A percentile compares a stretch with the other conserved stretches of the same genome.
These are phyloP conservation scores for Penicillium longicatenatum DNA, from an alignment of 495 filamentous ascomycete genomes.

Conservation along the genomic window DNA sequence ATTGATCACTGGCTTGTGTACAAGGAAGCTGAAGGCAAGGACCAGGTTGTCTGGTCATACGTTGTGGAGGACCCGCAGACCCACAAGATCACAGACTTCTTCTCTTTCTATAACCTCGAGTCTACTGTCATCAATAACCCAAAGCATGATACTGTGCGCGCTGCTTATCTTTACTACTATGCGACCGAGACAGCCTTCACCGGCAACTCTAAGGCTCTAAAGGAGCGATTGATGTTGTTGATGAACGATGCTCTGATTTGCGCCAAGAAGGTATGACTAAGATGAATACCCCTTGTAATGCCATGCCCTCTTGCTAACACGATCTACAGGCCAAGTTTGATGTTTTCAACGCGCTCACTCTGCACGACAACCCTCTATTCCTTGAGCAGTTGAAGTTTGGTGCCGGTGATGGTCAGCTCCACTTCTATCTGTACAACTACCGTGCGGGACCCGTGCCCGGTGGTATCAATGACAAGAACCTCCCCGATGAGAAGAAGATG, in stretches of 20 bases:
- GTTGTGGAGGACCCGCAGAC: slow-evolving; percentile 78
- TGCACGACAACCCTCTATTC: slow-evolving; percentile 92
- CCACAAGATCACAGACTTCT: slow-evolving; percentile 90
- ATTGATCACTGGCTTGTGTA: slow-evolving; percentile 86
- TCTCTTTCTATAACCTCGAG: slow-evolving; percentile 95
- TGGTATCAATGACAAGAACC: slow-evolving; percentile 77
- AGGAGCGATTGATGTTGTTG: slow-evolving; percentile 70
- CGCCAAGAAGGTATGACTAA: slow-evolving; percentile 65
- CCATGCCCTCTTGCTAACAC: neutral
- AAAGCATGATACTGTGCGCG: slow-evolving; percentile 75
- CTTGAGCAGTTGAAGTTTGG: slow-evolving; percentile 91
- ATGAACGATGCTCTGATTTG: slow-evolving; percentile 85
- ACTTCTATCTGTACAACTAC: slow-evolving; percentile 98
- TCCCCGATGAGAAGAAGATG: slow-evolving; percentile 68
- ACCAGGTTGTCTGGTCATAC: slow-evolving; percentile 89
- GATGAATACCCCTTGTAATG: neutral
- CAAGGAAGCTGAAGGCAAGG: slow-evolving; percentile 54
- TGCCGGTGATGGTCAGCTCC: slow-evolving; percentile 86
- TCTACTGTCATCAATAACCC: slow-evolving; percentile 81
- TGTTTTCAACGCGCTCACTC: slow-evolving; percentile 93
- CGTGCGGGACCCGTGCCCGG: slow-evolving; percentile 76
- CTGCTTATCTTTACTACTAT: slow-evolving; percentile 96
- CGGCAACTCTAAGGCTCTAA: slow-evolving; percentile 58
- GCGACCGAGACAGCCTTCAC: slow-evolving; percentile 80
- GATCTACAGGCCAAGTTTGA: slow-evolving; percentile 70